These are phyloP conservation scores for Clohesyomyces aquaticus DNA, from an alignment of 495 filamentous ascomycete genomes.

Conservation along the genomic window DNA sequence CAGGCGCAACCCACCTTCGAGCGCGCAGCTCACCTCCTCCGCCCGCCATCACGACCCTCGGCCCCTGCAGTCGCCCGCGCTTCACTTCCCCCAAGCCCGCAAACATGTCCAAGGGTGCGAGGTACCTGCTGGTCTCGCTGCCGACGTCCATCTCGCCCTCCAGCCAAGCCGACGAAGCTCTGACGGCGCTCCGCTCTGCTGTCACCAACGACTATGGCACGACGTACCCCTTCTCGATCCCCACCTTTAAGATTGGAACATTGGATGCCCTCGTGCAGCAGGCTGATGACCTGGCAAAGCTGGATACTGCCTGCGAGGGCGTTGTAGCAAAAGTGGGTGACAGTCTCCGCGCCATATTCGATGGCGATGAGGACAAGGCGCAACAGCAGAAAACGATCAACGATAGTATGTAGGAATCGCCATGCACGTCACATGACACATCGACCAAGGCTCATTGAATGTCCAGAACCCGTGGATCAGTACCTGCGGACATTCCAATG, in stretches of 20 bases:
- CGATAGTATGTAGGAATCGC: conserved; percentile 69
- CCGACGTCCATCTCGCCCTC: conserved; percentile 73
- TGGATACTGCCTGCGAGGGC: conserved; percentile 74
- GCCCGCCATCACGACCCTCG: not conserved
- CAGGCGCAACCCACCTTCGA: conserved; percentile 8
- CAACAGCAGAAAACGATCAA: conserved; percentile 90
- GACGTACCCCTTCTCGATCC: conserved; percentile 77
- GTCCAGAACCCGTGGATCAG: conserved; percentile 85
- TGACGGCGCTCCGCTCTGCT: conserved; percentile 69
- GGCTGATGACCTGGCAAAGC: conserved; percentile 91
- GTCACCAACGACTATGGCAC: conserved; percentile 75
- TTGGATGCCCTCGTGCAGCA: conserved; percentile 96
- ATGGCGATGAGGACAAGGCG: conserved; percentile 79
- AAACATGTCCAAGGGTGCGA: conserved; percentile 62
- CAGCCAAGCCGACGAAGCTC: conserved; percentile 77
- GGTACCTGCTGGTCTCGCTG: conserved; percentile 68
- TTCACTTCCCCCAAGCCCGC: conserved; percentile 4
- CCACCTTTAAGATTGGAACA: conserved; percentile 96
- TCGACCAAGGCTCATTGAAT: conserved; percentile 14
- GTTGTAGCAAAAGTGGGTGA: conserved; percentile 89
- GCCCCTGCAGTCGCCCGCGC: conserved; percentile 17
- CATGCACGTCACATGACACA: not conserved
- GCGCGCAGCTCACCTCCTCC: conserved; percentile 19
- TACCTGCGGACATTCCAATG: conserved; percentile 88
- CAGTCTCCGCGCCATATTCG: conserved; percentile 75